Evolutionary conservation across 208 protist species (phyloP), one percentile per base, ranked within the genome.

Genomic region (Strigomonas culicis): DNA sequence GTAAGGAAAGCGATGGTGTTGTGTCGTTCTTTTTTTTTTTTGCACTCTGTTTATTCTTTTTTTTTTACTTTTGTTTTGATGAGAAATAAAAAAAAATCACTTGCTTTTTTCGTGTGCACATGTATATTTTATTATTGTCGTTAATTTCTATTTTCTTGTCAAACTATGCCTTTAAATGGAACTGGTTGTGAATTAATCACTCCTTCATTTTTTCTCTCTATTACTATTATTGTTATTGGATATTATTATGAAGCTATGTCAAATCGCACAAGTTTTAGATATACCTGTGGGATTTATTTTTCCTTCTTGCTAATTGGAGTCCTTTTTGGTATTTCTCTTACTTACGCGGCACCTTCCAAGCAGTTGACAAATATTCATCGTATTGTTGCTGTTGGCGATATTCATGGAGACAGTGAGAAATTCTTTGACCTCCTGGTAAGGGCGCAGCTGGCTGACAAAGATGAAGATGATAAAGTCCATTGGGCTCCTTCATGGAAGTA

Each of bases 341-440:
- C 24, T 3, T 34, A 31, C 52, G 52, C 52, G 17, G 30, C 27
- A 31, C 52, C 52, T 21, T 39, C 22, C 17, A 34, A 21, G 15
- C 27, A 39, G 4, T 17, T 58, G 17, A 28, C 30, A 11, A 17
- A 31, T 28, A 32, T 74, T 30, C 76, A 82, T 60, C 71, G 77
- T 10, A 77, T 82, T 44, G 60, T 86, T 50, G 80, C 64, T 8
- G 57, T 86, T 60, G 80, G 76, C 21, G 80, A 86, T 62, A 63
- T 86, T 19, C 80, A 86, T 59, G 80, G 80, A 21, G 80, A 86
- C 72, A 25, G 50, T 13, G 58, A 73, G 11, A 62, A 75, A 56
- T 74, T 80, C 57, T 68, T 58, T 17, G 24, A 60, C 49, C 59
- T 86, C 51, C 64, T 86, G 17, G 30, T 72, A n/a, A 76, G 62